These are phyloP conservation scores for Huntiella abstrusa DNA, from an alignment of 2,329 filamentous ascomycete species.

Conservation along the genomic window DNA sequence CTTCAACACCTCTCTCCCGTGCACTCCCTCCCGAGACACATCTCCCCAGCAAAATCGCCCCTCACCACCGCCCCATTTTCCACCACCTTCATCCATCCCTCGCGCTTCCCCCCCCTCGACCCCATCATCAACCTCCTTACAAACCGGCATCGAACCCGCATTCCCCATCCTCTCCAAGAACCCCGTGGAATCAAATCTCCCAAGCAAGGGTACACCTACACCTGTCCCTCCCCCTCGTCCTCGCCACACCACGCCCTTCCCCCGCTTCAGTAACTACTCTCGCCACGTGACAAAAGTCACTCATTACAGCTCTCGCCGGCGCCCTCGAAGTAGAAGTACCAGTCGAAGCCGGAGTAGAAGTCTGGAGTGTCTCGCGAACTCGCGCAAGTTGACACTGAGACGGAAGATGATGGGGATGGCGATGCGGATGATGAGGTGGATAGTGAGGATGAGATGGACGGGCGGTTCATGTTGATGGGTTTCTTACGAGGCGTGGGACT, in stretches of 20 bases:
- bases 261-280: conserved; percentile 19
- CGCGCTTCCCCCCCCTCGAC: conserved; percentile 6
- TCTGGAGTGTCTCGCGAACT: conserved; percentile 19
- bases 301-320: conserved; percentile 13
- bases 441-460: conserved; percentile 35
- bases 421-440: conserved; percentile 17
- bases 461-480: conserved; percentile 52
- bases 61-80: neutral
- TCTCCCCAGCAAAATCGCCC: neutral
- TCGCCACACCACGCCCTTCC: conserved; percentile 21
- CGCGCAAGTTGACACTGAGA: conserved; percentile 17
- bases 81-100: neutral
- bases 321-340: neutral
- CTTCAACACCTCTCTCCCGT: conserved; percentile 55
- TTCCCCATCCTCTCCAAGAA: neutral
- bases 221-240: conserved; percentile 21
- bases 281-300: conserved; percentile 23
- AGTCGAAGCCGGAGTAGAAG: conserved; percentile 11
- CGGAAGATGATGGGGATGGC: conserved; percentile 7
- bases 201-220: conserved; percentile 16
- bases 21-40: conserved; percentile 28
- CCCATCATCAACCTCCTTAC: conserved; percentile 14
- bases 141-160: conserved; percentile 14
- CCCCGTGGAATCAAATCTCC: neutral
- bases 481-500: conserved; percentile 36